phyloP scores from a whole-genome alignment of 2,329 filamentous ascomycete species.

The Colletotrichum camelliae region DNA sequence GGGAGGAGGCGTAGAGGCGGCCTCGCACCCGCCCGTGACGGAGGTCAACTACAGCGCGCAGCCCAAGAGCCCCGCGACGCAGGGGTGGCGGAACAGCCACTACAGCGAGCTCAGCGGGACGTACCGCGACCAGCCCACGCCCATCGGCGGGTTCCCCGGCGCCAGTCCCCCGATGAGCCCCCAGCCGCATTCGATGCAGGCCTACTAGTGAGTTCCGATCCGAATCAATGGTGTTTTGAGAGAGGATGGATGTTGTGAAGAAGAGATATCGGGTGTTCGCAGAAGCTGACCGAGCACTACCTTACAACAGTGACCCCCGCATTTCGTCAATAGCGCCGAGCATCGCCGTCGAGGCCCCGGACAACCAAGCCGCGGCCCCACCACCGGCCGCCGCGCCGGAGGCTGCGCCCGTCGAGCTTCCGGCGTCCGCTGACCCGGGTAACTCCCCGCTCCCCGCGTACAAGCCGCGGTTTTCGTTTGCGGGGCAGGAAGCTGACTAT shows the following conservation, averaged over 20 bases:
- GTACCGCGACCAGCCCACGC: constrained; percentile 23
- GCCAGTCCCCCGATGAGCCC: constrained; percentile 22
- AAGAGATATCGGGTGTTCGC: not conserved
- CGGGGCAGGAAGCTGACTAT: constrained; percentile 2
- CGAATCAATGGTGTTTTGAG: not conserved
- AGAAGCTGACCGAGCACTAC: not conserved
- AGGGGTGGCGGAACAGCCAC: constrained; percentile 26
- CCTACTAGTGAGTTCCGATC: constrained; percentile 32
- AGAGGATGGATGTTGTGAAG: not conserved
- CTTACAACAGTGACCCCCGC: not conserved
- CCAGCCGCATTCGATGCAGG: not conserved
- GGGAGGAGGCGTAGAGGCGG: not conserved
- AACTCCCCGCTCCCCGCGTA: constrained; percentile 41
- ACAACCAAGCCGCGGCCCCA: constrained; percentile 15
- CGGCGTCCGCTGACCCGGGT: constrained; percentile 32
- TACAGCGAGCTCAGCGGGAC: constrained; percentile 25
- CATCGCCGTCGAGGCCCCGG: constrained; percentile 10
- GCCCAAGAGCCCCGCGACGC: constrained; percentile 33
- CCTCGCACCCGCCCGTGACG: not conserved
- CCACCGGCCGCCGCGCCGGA: not conserved
- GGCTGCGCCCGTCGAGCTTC: constrained; percentile 37
- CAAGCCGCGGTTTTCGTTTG: constrained; percentile 35
- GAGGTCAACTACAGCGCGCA: constrained; percentile 1
- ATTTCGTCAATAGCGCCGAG: constrained; percentile 7
- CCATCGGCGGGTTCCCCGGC: not conserved